A percentile compares a stretch with the other conserved stretches of the same genome.
These are phyloP conservation scores for Aspergillus tubingensis DNA, from an alignment of 2,329 filamentous ascomycete species.

Conservation along the genomic window DNA sequence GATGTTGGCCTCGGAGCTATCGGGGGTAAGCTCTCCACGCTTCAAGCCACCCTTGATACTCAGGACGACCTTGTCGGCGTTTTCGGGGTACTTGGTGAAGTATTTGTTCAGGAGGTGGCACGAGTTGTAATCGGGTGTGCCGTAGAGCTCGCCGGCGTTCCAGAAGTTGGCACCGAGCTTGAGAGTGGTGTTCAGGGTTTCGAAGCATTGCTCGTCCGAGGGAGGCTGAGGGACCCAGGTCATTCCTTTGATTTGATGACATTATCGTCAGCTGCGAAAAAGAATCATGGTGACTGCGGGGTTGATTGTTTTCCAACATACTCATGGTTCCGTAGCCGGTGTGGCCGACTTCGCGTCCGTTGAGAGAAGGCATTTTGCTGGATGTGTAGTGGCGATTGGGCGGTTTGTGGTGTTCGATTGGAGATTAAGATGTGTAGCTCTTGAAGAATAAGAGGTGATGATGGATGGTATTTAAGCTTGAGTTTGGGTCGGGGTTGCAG, in stretches of 20 bases:
- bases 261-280: background rate
- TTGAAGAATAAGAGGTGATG: too few species aligned
- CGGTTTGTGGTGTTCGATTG: background rate
- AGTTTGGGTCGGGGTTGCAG: background rate
- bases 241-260: slow-evolving; percentile 29
- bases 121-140: slow-evolving; percentile 58
- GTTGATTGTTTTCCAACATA: slow-evolving; percentile 27
- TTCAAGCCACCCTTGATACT: slow-evolving; percentile 62
- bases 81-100: slow-evolving; percentile 64
- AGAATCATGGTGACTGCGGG: background rate
- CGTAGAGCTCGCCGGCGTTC: slow-evolving; percentile 69
- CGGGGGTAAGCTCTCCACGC: slow-evolving; percentile 39
- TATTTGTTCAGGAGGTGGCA: slow-evolving; percentile 63
- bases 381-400: background rate
- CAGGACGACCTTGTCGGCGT: slow-evolving; percentile 63
- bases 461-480: too few species aligned
- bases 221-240: slow-evolving; percentile 36
- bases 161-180: slow-evolving; percentile 54
- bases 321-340: slow-evolving; percentile 61
- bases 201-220: slow-evolving; percentile 43
- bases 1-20: slow-evolving; percentile 57
- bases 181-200: slow-evolving; percentile 58
- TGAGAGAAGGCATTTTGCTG: slow-evolving; percentile 31
- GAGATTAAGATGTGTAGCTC: background rate
- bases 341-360: slow-evolving; percentile 45